These are phyloP conservation scores for Musa beccarii DNA, from an alignment of 176 grass and related monocot genomes.

Conservation along the genomic window DNA sequence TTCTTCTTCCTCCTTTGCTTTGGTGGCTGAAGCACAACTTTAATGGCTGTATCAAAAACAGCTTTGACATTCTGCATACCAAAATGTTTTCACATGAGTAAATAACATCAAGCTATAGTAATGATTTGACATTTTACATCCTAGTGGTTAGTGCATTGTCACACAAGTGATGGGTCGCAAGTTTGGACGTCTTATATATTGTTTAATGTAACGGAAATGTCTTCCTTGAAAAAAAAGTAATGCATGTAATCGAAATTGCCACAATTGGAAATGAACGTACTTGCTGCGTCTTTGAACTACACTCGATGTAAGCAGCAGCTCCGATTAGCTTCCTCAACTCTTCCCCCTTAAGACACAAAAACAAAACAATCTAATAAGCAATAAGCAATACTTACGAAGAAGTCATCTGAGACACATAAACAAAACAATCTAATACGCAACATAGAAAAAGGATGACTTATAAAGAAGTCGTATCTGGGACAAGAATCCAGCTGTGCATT, in stretches of 20 bases:
- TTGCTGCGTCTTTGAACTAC: conserved; percentile 41
- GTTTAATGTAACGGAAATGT: background rate
- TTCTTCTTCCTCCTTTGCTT: conserved; percentile 9
- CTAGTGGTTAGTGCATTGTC: background rate
- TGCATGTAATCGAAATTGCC: background rate
- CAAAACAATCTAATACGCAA: background rate
- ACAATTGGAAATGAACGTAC: conserved; percentile 13
- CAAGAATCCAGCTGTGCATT: background rate
- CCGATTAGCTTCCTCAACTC: conserved; percentile 32
- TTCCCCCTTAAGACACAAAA: conserved; percentile 24
- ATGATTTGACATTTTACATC: conserved; percentile 1
- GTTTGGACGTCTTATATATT: background rate
- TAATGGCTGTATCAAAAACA: conserved; percentile 39
- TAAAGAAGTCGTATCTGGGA: background rate
- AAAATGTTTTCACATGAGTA: background rate
- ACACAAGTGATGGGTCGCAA: too few relatives aligned
- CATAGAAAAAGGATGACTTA: conserved; percentile 1
- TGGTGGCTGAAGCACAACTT: conserved; percentile 23
- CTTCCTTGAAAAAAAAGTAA: background rate
- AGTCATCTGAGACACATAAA: background rate
- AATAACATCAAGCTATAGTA: conserved; percentile 1
- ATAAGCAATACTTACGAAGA: background rate
- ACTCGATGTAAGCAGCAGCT: conserved; percentile 34
- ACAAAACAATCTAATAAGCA: background rate
- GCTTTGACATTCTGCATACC: conserved; percentile 28